A percentile compares a stretch with the other conserved stretches of the same genome.
Conservation (phyloP, 352 stramenopile genomes). For the Thalassiosira livingstoniorum region DNA sequence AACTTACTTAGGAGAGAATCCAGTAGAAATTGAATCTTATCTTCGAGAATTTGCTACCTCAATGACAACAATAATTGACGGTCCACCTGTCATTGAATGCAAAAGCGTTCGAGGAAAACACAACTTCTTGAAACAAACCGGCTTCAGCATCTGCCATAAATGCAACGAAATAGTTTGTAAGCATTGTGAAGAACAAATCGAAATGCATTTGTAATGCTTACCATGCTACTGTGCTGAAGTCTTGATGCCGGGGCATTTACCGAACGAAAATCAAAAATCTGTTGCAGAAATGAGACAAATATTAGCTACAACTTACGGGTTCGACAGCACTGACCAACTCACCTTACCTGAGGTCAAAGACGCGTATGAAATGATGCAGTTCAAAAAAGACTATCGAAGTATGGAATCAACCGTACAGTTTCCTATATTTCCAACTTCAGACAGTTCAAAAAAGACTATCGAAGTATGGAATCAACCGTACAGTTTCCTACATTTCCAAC, state of each 20-base stretch:
- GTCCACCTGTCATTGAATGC: background rate
- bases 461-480: background rate
- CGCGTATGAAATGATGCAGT: background rate
- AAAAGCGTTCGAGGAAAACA: constrained; percentile 7
- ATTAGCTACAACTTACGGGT: constrained; percentile 8
- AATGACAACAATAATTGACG: background rate
- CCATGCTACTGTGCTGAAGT: constrained; percentile 8
- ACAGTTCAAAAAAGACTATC: background rate
- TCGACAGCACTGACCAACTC: constrained; percentile 14
- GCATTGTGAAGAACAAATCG: background rate
- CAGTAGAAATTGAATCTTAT: constrained; percentile 1
- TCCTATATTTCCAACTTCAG: constrained; percentile 16
- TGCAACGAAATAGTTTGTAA: constrained; percentile 25
- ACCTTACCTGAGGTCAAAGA: constrained; percentile 30
- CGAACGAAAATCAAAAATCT: background rate
- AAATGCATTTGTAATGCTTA: constrained; percentile 1
- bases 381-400: background rate
- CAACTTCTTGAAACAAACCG: background rate
- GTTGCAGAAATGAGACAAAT: constrained; percentile 20
- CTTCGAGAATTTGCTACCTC: constrained; percentile 18
- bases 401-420: background rate
- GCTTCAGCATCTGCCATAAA: background rate
- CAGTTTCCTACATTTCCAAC: constrained; percentile 12
- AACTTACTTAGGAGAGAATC: constrained; percentile 10
- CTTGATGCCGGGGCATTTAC: constrained; percentile 2